These are phyloP conservation scores for Cyamopsis tetragonoloba DNA, from an alignment of 306 rosid species.

Conservation along the genomic window DNA sequence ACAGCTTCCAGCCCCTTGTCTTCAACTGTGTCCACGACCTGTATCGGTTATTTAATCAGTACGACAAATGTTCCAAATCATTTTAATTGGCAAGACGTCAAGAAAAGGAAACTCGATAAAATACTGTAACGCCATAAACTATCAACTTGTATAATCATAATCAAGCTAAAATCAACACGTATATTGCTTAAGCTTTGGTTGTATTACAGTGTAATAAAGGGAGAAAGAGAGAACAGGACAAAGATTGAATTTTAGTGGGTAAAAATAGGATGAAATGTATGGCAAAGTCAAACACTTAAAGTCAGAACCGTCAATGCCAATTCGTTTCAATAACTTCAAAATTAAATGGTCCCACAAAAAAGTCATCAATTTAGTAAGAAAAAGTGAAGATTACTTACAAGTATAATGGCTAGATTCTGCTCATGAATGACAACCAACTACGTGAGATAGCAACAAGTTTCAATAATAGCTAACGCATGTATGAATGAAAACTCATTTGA, in stretches of 20 bases:
- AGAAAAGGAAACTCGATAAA: neutral
- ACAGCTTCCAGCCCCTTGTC: slow-evolving; percentile 85
- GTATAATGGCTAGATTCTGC: neutral
- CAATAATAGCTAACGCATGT: neutral
- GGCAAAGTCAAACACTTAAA: neutral
- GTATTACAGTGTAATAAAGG: neutral
- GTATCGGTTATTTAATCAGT: slow-evolving; percentile 27
- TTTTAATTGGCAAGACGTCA: neutral
- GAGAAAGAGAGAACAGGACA: neutral
- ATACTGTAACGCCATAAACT: neutral
- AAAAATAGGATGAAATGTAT: neutral
- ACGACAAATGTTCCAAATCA: neutral
- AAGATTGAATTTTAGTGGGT: neutral
- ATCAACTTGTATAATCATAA: neutral
- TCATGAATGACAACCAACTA: neutral
- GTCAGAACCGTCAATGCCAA: neutral
- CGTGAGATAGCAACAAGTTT: neutral
- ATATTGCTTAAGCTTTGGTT: neutral
- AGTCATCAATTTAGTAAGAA: neutral
- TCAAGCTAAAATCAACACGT: neutral
- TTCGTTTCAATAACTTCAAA: neutral
- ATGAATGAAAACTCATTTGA: slow-evolving; percentile 1
- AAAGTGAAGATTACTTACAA: neutral
- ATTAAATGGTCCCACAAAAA: neutral
- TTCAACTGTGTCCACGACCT: slow-evolving; percentile 80